These are phyloP conservation scores for Fraxinus cuspidata DNA, from an alignment of 257 asterid genomes.

Conservation along the genomic window DNA sequence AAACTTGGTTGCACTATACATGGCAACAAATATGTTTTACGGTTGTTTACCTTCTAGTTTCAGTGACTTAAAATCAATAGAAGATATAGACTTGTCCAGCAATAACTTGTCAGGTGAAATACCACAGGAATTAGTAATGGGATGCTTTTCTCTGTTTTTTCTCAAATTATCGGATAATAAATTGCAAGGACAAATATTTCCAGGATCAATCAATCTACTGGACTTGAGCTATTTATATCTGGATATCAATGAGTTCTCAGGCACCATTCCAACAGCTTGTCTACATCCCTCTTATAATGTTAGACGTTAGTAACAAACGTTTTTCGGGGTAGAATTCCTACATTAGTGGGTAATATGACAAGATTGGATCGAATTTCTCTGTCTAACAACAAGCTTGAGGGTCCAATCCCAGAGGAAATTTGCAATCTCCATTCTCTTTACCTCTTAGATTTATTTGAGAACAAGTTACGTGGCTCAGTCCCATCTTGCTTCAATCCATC, in stretches of 20 bases:
- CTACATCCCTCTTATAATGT: neutral
- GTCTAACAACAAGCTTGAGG: neutral
- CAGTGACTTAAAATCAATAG: conserved; percentile 2
- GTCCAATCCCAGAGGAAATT: conserved; percentile 8
- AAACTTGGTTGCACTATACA: neutral
- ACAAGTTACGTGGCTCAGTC: neutral
- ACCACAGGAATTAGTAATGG: conserved; percentile 8
- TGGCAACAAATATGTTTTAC: conserved; percentile 8
- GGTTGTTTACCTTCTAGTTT: conserved; percentile 20
- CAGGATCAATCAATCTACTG: neutral
- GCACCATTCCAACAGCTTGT: conserved; percentile 11
- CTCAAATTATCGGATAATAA: conserved; percentile 15
- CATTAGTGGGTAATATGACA: conserved; percentile 6
- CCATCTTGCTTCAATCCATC: conserved; percentile 15
- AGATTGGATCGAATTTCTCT: neutral
- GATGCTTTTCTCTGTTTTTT: accelerated
- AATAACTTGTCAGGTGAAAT: conserved; percentile 20
- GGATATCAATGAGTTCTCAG: conserved; percentile 24
- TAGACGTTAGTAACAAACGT: neutral
- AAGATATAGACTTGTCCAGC: conserved; percentile 19
- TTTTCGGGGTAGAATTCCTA: conserved; percentile 4
- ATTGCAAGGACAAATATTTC: neutral
- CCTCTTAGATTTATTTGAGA: neutral
- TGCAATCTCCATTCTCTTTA: neutral
- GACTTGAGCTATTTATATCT: conserved; percentile 16